phyloP scores from a whole-genome alignment of 208 protist genomes.

The Wallacemonas sp. region DNA sequence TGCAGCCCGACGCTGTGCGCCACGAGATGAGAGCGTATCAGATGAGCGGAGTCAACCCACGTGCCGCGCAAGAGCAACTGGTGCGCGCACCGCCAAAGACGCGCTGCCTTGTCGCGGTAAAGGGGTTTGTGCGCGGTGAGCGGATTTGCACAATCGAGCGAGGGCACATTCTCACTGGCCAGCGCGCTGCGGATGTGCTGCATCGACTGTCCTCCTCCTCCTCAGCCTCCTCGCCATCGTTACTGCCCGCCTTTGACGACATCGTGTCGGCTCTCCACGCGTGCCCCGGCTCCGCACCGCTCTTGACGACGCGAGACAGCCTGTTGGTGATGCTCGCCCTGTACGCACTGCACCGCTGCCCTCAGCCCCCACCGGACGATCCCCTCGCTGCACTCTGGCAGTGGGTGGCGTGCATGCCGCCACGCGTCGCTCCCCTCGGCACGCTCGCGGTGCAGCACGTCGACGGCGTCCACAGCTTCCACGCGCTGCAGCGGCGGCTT shows the following conservation, averaged over 20 bases:
- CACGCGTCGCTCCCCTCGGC: conserved; percentile 57
- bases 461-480: conserved; percentile 15
- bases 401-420: conserved; percentile 56
- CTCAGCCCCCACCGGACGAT: conserved; percentile 9
- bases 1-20: conserved; percentile 15
- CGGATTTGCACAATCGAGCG: conserved; percentile 43
- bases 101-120: conserved; percentile 57
- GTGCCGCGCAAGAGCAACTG: not conserved
- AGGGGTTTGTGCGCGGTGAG: conserved; percentile 60
- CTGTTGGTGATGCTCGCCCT: conserved; percentile 58
- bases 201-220: conserved; percentile 19
- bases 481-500: conserved; percentile 53
- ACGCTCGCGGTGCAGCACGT: conserved; percentile 35
- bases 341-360: conserved; percentile 33
- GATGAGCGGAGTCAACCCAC: conserved; percentile 11
- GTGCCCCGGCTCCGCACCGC: conserved; percentile 9
- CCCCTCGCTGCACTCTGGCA: conserved; percentile 20
- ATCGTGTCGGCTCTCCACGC: conserved; percentile 18
- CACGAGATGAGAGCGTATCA: conserved; percentile 25
- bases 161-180: conserved; percentile 54
- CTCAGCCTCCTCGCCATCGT: not conserved
- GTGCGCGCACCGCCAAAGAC: conserved; percentile 32
- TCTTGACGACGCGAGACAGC: conserved; percentile 61
- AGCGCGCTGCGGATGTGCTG: conserved; percentile 36
- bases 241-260: conserved; percentile 22